Evolutionary conservation across 2,329 filamentous ascomycete genomes (phyloP).

Genomic region (Orbilia oligospora): DNA sequence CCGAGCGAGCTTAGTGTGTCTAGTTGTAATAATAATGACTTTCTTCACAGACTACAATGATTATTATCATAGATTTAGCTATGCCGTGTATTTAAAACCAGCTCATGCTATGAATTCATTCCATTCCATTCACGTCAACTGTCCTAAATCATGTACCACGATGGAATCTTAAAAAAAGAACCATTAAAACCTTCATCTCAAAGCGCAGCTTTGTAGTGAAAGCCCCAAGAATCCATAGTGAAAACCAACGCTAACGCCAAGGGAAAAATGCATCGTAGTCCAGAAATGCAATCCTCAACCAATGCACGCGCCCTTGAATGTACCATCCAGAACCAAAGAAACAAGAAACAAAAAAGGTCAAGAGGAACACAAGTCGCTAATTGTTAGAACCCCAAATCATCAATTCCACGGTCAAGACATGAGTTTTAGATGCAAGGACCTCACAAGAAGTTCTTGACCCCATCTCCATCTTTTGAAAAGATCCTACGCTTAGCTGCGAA

Average conservation of each 20-base stretch:
- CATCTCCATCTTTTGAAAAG: constrained; percentile 65
- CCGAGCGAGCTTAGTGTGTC: neutral
- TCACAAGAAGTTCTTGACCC: constrained; percentile 68
- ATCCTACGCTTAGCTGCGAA: constrained; percentile 63
- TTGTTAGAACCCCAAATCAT: neutral
- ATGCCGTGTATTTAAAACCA: neutral
- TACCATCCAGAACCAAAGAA: constrained; percentile 17
- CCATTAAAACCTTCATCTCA: constrained; percentile 7
- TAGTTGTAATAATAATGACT: neutral
- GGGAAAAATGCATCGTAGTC: constrained; percentile 35
- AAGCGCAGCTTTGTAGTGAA: constrained; percentile 32
- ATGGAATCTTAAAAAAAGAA: neutral
- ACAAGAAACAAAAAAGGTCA: constrained; percentile 1
- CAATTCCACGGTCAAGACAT: neutral
- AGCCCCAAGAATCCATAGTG: constrained; percentile 2
- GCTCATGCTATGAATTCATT: constrained; percentile 1
- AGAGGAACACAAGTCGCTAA: neutral
- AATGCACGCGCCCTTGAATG: constrained; percentile 21
- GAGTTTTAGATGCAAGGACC: neutral
- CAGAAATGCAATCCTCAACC: constrained; percentile 15
- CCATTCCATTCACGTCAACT: constrained; percentile 16
- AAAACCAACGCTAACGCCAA: constrained; percentile 24
- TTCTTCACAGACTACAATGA: neutral
- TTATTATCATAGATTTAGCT: neutral
- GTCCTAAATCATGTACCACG: constrained; percentile 29